Conservation (phyloP, 2,329 filamentous ascomycete genomes). For the Cladorrhinum sp. region DNA sequence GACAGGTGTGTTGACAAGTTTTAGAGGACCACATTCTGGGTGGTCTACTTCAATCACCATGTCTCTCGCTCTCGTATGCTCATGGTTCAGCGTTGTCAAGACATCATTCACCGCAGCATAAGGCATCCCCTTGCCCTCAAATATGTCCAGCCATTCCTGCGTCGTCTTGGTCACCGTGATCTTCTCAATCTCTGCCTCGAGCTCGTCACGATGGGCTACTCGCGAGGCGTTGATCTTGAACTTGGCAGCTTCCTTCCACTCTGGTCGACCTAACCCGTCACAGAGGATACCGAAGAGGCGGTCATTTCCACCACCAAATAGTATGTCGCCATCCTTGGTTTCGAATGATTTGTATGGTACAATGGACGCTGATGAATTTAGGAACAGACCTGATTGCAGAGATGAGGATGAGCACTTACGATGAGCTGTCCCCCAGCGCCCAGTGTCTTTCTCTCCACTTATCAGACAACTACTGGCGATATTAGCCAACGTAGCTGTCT, state of each 20-base stretch:
- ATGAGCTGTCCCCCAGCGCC: constrained; percentile 94
- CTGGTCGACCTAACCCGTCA: constrained; percentile 53
- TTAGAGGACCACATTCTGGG: constrained; percentile 75
- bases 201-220: constrained; percentile 67
- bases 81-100: constrained; percentile 75
- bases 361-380: constrained; percentile 94
- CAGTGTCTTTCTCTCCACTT: constrained; percentile 80
- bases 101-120: constrained; percentile 93
- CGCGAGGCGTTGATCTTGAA: constrained; percentile 61
- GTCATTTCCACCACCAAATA: constrained; percentile 72
- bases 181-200: constrained; percentile 76
- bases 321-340: constrained; percentile 67
- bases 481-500: constrained; percentile 91
- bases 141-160: constrained; percentile 77
- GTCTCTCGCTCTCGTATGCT: constrained; percentile 76
- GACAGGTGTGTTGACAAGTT: constrained; percentile 88
- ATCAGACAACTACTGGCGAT: constrained; percentile 90
- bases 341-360: constrained; percentile 89
- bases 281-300: constrained; percentile 65
- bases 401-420: too few species aligned
- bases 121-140: constrained; percentile 90
- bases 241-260: constrained; percentile 58
- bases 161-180: constrained; percentile 77
- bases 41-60: constrained; percentile 93
- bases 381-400: too few species aligned